These are phyloP conservation scores for Wallacemonas collosoma DNA, from an alignment of 208 protist genomes.

Conservation along the genomic window DNA sequence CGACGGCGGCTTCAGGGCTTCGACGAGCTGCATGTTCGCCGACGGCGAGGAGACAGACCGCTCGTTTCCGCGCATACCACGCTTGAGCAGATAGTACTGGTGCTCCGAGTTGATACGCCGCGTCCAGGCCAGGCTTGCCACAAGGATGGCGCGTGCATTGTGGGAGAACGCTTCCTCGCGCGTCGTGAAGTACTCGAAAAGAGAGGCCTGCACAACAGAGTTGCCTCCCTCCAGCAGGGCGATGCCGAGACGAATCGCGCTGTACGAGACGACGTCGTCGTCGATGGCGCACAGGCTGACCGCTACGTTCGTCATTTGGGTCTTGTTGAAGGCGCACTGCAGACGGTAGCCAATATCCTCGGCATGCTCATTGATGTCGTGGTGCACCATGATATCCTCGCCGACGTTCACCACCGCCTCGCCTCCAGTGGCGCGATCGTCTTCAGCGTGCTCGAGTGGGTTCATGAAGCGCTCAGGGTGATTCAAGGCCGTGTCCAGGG, in stretches of 20 bases:
- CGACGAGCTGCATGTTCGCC: slow-evolving; percentile 50
- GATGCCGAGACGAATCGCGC: slow-evolving; percentile 58
- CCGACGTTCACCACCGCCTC: slow-evolving; percentile 1
- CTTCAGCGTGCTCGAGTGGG: not conserved
- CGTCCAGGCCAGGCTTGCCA: slow-evolving; percentile 46
- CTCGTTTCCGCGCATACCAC: slow-evolving; percentile 31
- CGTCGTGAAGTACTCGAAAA: slow-evolving; percentile 68
- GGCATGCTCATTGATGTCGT: not conserved
- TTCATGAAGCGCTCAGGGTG: slow-evolving; percentile 25
- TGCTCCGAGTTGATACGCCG: slow-evolving; percentile 58
- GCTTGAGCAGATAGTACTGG: slow-evolving; percentile 65
- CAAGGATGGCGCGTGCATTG: slow-evolving; percentile 60
- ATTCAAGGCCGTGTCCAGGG: slow-evolving; percentile 50
- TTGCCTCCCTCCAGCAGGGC: slow-evolving; percentile 84
- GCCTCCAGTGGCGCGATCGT: not conserved
- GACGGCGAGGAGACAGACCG: slow-evolving; percentile 18
- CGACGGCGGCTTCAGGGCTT: slow-evolving; percentile 29
- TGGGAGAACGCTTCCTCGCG: slow-evolving; percentile 81
- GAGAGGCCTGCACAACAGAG: slow-evolving; percentile 46
- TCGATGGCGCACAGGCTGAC: slow-evolving; percentile 48
- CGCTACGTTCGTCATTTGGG: slow-evolving; percentile 60
- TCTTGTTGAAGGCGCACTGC: slow-evolving; percentile 61
- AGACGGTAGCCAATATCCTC: slow-evolving; percentile 34
- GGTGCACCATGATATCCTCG: slow-evolving; percentile 11
- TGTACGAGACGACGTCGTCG: slow-evolving; percentile 67